Evolutionary conservation across 805 yeast genomes (phyloP).

Genomic region (Sungouiella blattae): DNA sequence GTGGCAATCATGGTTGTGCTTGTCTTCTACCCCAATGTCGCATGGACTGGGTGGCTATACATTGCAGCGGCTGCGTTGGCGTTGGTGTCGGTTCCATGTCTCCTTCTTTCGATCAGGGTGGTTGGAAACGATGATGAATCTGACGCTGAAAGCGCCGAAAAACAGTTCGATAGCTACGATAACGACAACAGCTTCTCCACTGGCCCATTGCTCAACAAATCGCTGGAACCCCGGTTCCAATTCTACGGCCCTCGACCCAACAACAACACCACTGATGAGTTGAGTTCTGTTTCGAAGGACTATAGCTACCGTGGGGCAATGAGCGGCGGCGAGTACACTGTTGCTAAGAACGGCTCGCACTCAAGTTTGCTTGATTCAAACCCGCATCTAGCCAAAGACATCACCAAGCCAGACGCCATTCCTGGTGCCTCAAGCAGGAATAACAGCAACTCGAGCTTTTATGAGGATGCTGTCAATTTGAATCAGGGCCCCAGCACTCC

Average conservation of each 20-base stretch:
- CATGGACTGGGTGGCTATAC: constrained; percentile 73
- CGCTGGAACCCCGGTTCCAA: constrained; percentile 1
- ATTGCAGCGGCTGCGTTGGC: constrained; percentile 62
- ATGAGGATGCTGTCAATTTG: constrained; percentile 17
- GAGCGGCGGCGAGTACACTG: constrained; percentile 5
- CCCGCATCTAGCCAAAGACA: constrained; percentile 32
- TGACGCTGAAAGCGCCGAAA: constrained; percentile 16
- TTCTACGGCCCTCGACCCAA: constrained; percentile 4
- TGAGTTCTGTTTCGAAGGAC: constrained; percentile 3
- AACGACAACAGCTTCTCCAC: constrained; percentile 6
- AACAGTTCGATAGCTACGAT: constrained; percentile 12
- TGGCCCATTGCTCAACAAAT: constrained; percentile 2
- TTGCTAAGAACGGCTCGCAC: constrained; percentile 7
- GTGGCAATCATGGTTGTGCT: constrained; percentile 53
- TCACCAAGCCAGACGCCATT: constrained; percentile 21
- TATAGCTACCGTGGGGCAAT: constrained; percentile 11
- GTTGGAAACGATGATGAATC: constrained; percentile 17
- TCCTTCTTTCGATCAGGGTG: constrained; percentile 33
- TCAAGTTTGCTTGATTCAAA: constrained; percentile 29
- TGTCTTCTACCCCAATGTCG: constrained; percentile 59
- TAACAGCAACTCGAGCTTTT: not conserved
- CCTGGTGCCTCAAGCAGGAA: constrained; percentile 11
- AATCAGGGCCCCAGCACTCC: constrained; percentile 35
- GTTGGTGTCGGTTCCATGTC: constrained; percentile 48
- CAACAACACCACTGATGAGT: constrained; percentile 5